Base-by-base conservation (phyloP, 257 asterid species). In the Gentiana macrophylla region DNA sequence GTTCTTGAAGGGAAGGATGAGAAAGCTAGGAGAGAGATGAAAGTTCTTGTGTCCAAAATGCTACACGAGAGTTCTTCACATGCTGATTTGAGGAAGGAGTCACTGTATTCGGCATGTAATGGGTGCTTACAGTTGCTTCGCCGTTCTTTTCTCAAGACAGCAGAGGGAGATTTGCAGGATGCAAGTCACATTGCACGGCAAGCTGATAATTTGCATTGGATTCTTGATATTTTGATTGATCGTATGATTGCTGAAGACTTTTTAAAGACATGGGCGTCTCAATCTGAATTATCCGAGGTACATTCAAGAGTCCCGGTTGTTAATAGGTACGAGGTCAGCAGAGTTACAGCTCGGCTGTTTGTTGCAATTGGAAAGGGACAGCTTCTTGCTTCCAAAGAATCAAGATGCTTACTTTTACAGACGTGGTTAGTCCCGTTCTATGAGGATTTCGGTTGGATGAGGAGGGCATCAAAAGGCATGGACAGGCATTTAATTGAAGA, bases 1-100 rank as follows among this genome's bases (percentile, higher is more conserved):
- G 98, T 91, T 66, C 94, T 87, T 32, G 93, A 91, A 72, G 98
- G 98, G 53, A 84, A 91, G 73, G 98, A 91, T 53, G 98, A 87
- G 77, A 91, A 91, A 63, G 97, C 98, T 6, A 75, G 97, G 73
- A 72, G 96, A 58, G 98, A 91, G 63, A 91, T 91, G 98, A 91
- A 87, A 70, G 64, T 61, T 8, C 66, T 91, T 55, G 92, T 91
- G 6, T 72, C 84, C 37, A 91, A 87, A 79, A 78, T 91, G 94
- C 77, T 91, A 32, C 89, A 81, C 0, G 95, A 91, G 62, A 91
- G 81, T 71, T 78, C 95, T 45, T 77, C 79, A 4, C 94, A 84
- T 9, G 79, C 70, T 7, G 94, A 91, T 60, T 71, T 91, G 72
- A 80, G 86, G 54, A 91, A 87, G 69, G 95, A 87, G 70, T 81